A percentile compares a stretch with the other conserved stretches of the same genome.
phyloP scores from a whole-genome alignment of 257 asterid genomes.

The Solanum commersonii region DNA sequence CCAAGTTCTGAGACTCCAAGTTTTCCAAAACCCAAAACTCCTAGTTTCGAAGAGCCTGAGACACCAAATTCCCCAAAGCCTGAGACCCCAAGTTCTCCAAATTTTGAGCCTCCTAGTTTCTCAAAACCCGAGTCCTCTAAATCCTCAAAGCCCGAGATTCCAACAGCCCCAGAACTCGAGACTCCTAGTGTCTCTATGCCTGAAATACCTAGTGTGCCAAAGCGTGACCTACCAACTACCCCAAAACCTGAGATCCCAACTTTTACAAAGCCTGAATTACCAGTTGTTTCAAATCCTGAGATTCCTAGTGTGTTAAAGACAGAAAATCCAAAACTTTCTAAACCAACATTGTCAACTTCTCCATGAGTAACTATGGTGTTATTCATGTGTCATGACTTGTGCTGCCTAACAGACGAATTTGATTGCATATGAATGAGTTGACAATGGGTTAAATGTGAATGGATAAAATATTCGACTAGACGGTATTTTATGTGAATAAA shows the following conservation, averaged over 20 bases:
- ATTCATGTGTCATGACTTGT: not conserved
- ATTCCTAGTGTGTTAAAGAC: not conserved
- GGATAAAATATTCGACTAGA: not conserved
- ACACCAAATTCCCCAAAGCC: not conserved
- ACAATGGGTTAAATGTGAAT: not conserved
- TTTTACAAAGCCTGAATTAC: no score
- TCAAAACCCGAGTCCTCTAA: not conserved
- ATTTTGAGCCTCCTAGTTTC: no score
- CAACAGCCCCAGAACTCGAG: not conserved
- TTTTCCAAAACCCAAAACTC: not conserved
- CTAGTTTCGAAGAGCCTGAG: not conserved
- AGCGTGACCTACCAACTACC: not conserved
- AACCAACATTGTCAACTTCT: not conserved
- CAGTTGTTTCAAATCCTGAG: not conserved
- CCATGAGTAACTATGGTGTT: not conserved
- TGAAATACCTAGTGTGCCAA: not conserved
- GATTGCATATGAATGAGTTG: not conserved
- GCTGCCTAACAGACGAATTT: not conserved
- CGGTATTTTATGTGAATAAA: not conserved
- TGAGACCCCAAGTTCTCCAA: not conserved
- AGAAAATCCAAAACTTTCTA: not conserved
- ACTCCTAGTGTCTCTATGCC: not conserved
- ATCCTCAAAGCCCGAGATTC: no score
- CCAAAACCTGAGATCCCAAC: not conserved
- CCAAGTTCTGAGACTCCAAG: not conserved